phyloP scores from a whole-genome alignment of 2,329 filamentous ascomycete genomes.

The Hymenoscyphus fraxineus region DNA sequence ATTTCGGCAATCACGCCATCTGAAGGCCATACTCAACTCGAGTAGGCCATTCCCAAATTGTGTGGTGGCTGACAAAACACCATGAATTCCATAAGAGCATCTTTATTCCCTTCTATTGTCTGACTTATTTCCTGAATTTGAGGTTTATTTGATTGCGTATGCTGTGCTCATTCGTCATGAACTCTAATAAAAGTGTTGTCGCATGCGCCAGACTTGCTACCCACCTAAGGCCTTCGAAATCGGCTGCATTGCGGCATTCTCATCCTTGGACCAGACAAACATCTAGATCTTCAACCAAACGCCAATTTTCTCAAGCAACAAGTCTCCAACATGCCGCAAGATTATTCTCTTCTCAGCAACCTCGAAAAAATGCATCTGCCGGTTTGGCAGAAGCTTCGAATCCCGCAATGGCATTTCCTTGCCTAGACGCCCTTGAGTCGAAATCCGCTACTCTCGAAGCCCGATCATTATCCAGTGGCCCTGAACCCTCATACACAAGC shows the following conservation, averaged over 20 bases:
- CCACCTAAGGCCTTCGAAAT: constrained; percentile 11
- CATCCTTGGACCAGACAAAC: constrained; percentile 21
- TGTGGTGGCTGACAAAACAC: constrained; percentile 2
- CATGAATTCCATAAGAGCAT: background rate
- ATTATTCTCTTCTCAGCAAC: constrained; percentile 24
- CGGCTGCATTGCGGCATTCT: constrained; percentile 9
- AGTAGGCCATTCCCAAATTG: background rate
- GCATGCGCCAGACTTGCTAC: constrained; percentile 22
- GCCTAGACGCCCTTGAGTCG: constrained; percentile 78
- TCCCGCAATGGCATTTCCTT: constrained; percentile 84
- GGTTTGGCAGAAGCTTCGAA: constrained; percentile 55
- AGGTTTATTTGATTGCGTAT: background rate
- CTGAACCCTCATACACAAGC: constrained; percentile 90
- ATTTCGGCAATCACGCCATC: constrained; percentile 2
- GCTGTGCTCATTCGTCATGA: constrained; percentile 22
- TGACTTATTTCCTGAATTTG: background rate
- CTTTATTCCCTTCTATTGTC: background rate
- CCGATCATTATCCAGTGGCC: constrained; percentile 67
- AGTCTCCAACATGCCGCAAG: constrained; percentile 19
- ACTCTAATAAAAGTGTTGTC: constrained; percentile 23
- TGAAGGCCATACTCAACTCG: background rate
- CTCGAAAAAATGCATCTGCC: constrained; percentile 19
- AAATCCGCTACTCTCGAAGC: constrained; percentile 71
- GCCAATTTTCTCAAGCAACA: constrained; percentile 8
- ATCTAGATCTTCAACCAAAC: constrained; percentile 15